Conservation (phyloP, 2,329 filamentous ascomycete genomes). For the Monosporascus sp. region DNA sequence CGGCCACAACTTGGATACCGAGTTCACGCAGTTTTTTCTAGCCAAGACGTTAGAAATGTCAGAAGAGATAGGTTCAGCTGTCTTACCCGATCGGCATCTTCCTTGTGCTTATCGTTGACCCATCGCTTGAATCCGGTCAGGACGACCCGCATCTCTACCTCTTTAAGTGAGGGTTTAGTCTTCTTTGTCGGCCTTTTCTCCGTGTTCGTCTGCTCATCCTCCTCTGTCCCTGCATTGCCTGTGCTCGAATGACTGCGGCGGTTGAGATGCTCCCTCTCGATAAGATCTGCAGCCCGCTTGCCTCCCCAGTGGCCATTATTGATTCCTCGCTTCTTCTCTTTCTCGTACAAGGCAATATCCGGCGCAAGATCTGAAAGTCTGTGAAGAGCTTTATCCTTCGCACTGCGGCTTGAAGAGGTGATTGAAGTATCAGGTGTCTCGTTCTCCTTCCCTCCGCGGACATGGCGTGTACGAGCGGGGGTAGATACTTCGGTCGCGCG, state of each 20-base stretch:
- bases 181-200: constrained; percentile 56
- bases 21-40: constrained; percentile 77
- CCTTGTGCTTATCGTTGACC: constrained; percentile 66
- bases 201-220: constrained; percentile 32
- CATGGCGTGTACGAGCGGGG: constrained; percentile 45
- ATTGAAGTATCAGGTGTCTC: constrained; percentile 65
- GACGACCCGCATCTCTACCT: constrained; percentile 69
- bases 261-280: constrained; percentile 44
- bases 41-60: constrained; percentile 15
- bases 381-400: constrained; percentile 78
- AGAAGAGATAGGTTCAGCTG: constrained; percentile 1
- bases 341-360: constrained; percentile 87
- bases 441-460: constrained; percentile 71
- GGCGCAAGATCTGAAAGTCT: constrained; percentile 71
- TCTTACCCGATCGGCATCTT: constrained; percentile 75
- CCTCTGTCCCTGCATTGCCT: constrained; percentile 12
- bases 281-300: constrained; percentile 54
- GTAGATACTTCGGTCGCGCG: constrained; percentile 39
- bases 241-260: constrained; percentile 35
- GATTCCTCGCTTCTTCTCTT: constrained; percentile 73
- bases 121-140: constrained; percentile 82
- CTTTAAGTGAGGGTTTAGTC: constrained; percentile 55
- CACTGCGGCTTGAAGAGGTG: constrained; percentile 72
- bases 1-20: constrained; percentile 74
- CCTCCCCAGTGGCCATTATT: constrained; percentile 54